Conservation (phyloP, 345 rosid genomes). For the Jatropha curcas region DNA sequence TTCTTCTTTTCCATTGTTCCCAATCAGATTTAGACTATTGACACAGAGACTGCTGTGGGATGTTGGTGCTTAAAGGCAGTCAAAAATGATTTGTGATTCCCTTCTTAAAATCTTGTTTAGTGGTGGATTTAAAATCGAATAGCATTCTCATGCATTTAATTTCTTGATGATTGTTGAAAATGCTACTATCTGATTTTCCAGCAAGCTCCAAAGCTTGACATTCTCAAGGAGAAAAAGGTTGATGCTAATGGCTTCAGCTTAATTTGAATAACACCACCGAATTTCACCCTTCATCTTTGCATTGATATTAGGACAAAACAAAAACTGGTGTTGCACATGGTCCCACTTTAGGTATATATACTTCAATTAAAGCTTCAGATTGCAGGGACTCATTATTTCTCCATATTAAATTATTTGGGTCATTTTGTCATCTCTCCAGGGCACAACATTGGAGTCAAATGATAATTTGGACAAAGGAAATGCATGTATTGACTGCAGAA, state of each 20-base stretch:
- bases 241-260: slow-evolving; percentile 28
- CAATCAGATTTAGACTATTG: slow-evolving; percentile 58
- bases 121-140: slow-evolving; percentile 5
- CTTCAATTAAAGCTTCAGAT: slow-evolving; percentile 19
- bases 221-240: slow-evolving; percentile 23
- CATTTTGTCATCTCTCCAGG: slow-evolving; percentile 30
- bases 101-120: slow-evolving; percentile 3
- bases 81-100: slow-evolving; percentile 10
- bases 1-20: slow-evolving; percentile 56
- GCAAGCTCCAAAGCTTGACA: slow-evolving; percentile 26
- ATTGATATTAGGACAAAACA: slow-evolving; percentile 34
- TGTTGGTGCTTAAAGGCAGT: slow-evolving; percentile 25
- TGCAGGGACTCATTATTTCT: slow-evolving; percentile 7
- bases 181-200: slow-evolving; percentile 30
- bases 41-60: slow-evolving; percentile 45
- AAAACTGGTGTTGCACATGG: slow-evolving; percentile 20
- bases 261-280: slow-evolving; percentile 24
- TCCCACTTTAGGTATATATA: slow-evolving; percentile 35
- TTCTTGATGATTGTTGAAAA: slow-evolving; percentile 21
- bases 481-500: slow-evolving; percentile 27
- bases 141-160: slow-evolving; percentile 20
- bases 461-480: slow-evolving; percentile 35
- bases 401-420: slow-evolving; percentile 5
- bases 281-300: slow-evolving; percentile 19
- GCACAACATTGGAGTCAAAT: slow-evolving; percentile 35